Evolutionary conservation across 345 rosid species (phyloP).

Genomic region (Moricandia moricandioides): DNA sequence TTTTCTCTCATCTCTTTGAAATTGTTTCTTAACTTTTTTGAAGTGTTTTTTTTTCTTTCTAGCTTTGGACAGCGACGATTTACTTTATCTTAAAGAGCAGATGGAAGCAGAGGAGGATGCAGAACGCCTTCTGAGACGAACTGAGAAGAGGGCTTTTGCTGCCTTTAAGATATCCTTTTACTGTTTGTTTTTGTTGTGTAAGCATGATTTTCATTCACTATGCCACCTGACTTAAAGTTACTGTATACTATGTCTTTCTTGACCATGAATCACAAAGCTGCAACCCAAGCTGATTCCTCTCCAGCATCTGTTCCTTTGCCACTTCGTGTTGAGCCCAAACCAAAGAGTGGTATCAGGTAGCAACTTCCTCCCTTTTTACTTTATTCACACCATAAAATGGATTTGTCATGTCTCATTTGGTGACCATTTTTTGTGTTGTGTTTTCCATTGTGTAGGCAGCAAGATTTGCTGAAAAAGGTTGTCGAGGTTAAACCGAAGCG

Average conservation of each 20-base stretch:
- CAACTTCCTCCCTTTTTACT: neutral
- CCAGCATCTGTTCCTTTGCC: conserved; percentile 78
- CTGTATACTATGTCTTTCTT: conserved; percentile 42
- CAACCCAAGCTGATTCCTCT: conserved; percentile 87
- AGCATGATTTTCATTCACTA: neutral
- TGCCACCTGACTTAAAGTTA: neutral
- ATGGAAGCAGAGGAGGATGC: conserved; percentile 99
- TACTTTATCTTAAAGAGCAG: conserved; percentile 95
- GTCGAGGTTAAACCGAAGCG: conserved; percentile 85
- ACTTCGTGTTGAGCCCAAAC: conserved; percentile 92
- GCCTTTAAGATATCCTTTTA: conserved; percentile 98
- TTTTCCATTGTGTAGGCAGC: conserved; percentile 55
- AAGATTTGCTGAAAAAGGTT: conserved; percentile 80
- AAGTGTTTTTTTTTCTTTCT: conserved; percentile 34
- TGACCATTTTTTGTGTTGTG: neutral
- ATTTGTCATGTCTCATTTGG: neutral
- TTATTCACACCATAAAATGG: neutral
- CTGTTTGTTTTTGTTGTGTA: neutral
- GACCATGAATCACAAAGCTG: conserved; percentile 74
- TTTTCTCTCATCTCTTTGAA: neutral
- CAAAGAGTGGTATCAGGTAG: conserved; percentile 93
- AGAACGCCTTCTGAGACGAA: conserved; percentile 88
- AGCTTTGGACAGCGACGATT: conserved; percentile 99
- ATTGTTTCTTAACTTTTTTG: neutral
- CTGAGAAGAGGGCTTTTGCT: conserved; percentile 97